Conservation (phyloP, 305 asterid species). For the Solanum chacoense region DNA sequence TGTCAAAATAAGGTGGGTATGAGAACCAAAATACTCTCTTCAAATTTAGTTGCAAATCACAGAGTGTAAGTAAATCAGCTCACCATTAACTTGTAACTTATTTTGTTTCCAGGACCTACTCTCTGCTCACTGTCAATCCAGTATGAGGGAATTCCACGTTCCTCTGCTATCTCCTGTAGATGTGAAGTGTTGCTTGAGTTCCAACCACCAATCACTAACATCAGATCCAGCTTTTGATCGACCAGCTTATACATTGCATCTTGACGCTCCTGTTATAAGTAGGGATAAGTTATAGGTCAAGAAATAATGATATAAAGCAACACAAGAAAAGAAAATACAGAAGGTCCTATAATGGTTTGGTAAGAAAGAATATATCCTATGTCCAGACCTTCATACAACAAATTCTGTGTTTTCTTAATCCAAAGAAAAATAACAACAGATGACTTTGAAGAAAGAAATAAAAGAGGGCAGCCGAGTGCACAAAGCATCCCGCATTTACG, state of each 20-base stretch:
- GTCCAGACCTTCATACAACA: not conserved
- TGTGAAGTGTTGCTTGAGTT: conserved; percentile 99
- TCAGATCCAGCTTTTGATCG: conserved; percentile 64
- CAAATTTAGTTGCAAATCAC: not conserved
- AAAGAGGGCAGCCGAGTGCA: not conserved
- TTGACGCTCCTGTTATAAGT: conserved; percentile 72
- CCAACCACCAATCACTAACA: conserved; percentile 96
- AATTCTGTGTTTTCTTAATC: not conserved
- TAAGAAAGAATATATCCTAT: not conserved
- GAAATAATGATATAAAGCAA: not conserved
- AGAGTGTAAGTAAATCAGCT: not conserved
- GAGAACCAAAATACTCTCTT: not conserved
- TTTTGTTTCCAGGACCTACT: conserved; percentile 88
- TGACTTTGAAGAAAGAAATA: not conserved
- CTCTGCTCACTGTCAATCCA: conserved; percentile 90
- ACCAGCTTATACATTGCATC: conserved; percentile 99
- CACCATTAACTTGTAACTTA: conserved; percentile 77
- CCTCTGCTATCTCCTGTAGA: conserved; percentile 93
- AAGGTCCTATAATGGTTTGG: not conserved
- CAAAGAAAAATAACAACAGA: not conserved
- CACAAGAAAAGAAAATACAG: not conserved
- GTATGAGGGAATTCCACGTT: conserved; percentile 85
- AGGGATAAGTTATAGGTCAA: not conserved
- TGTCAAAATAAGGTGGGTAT: conserved; percentile 11
- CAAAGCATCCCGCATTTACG: not conserved